phyloP scores from a whole-genome alignment of 768 basidiomycete genomes.

The Boletales sp. region DNA sequence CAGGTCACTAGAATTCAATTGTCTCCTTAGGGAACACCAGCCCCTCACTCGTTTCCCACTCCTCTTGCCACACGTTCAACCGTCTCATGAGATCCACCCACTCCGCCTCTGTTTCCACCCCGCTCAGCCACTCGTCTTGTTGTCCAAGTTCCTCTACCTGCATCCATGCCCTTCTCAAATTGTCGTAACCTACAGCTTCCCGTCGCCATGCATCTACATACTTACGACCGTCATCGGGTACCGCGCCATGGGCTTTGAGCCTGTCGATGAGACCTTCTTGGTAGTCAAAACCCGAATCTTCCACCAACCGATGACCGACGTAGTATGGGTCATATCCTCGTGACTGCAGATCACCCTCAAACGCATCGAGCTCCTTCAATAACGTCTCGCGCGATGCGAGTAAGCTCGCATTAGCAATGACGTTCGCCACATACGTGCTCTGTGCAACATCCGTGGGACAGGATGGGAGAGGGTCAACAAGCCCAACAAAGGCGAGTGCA shows the following conservation, averaged over 20 bases:
- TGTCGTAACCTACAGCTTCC: conserved; percentile 29
- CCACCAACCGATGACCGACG: conserved; percentile 37
- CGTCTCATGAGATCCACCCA: conserved; percentile 49
- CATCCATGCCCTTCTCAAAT: conserved; percentile 42
- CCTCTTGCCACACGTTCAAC: conserved; percentile 45
- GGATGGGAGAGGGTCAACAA: conserved; percentile 46
- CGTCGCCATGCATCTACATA: conserved; percentile 52
- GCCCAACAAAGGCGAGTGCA: conserved; percentile 54
- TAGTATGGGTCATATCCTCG: conserved; percentile 43
- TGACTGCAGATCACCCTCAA: conserved; percentile 30
- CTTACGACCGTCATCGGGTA: conserved; percentile 31
- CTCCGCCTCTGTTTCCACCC: conserved; percentile 47
- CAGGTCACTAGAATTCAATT: not conserved
- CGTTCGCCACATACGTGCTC: conserved; percentile 43
- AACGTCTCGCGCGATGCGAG: conserved; percentile 35
- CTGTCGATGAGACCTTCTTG: conserved; percentile 32
- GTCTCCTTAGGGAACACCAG: conserved; percentile 9
- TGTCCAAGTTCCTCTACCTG: conserved; percentile 40
- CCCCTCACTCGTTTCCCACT: conserved; percentile 44
- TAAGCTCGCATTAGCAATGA: conserved; percentile 39
- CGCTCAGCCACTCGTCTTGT: conserved; percentile 42
- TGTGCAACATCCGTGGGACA: conserved; percentile 34
- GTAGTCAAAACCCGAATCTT: conserved; percentile 33
- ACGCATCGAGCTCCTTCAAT: not conserved
- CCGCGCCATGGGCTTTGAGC: conserved; percentile 14